Conservation (phyloP, 176 grass and related monocot species). For the Eremochloa ophiuroides region DNA sequence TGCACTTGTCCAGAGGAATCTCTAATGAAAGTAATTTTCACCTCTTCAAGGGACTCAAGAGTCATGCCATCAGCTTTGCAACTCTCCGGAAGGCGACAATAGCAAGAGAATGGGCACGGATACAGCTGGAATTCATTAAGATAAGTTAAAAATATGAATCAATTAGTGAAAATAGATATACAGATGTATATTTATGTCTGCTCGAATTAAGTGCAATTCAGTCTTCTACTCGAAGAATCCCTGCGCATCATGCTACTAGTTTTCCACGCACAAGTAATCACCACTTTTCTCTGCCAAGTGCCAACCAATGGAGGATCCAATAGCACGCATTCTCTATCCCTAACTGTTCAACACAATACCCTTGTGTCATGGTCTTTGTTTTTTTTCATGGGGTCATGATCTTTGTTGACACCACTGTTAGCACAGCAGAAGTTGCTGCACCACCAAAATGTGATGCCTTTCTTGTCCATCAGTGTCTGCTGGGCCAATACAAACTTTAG, state of each 20-base stretch:
- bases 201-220: background rate
- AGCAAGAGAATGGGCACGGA: background rate
- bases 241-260: background rate
- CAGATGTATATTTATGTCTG: background rate
- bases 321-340: background rate
- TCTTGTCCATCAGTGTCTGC: background rate
- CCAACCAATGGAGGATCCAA: background rate
- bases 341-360: background rate
- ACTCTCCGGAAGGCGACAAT: background rate
- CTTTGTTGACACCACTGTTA: background rate
- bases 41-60: background rate
- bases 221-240: background rate
- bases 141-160: background rate
- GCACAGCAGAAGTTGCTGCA: background rate
- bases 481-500: background rate
- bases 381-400: too few relatives aligned
- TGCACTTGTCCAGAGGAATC: background rate
- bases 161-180: background rate
- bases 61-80: background rate
- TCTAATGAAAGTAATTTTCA: background rate
- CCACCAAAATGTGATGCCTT: background rate
- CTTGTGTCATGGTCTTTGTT: background rate
- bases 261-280: background rate
- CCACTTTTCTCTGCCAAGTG: background rate
- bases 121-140: background rate